Percentiles rank a stretch among this genome's conserved stretches.
Evolutionary conservation across 2,329 filamentous ascomycete genomes (phyloP).

Genomic region (Alternaria sp.): DNA sequence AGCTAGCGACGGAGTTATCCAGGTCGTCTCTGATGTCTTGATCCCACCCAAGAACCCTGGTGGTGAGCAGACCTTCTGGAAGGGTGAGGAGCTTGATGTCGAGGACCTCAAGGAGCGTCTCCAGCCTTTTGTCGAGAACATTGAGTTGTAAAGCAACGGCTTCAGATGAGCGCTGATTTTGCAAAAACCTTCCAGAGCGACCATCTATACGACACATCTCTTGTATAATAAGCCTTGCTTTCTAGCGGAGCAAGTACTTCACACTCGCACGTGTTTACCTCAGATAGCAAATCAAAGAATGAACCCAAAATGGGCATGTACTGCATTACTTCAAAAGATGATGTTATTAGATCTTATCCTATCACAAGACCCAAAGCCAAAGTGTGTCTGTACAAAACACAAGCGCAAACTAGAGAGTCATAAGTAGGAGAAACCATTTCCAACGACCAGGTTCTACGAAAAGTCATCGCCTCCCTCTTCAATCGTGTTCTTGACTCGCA

Average conservation of each 20-base stretch:
- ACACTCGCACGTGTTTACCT: conserved; percentile 6
- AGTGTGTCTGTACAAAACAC: conserved; percentile 8
- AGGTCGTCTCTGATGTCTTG: conserved; percentile 75
- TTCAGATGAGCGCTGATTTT: neutral
- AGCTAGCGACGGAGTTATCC: conserved; percentile 81
- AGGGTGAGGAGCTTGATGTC: conserved; percentile 63
- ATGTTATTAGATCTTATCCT: neutral
- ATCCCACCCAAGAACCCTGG: conserved; percentile 72
- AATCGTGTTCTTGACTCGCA: conserved; percentile 84
- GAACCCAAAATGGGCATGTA: neutral
- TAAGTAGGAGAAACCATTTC: neutral
- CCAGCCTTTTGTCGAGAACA: conserved; percentile 43
- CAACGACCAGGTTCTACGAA: conserved; percentile 55
- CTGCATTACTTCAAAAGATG: neutral
- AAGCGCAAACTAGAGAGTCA: neutral
- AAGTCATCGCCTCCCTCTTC: conserved; percentile 75
- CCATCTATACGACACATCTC: conserved; percentile 12
- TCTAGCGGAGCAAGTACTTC: neutral
- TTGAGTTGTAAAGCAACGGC: conserved; percentile 39
- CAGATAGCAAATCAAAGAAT: neutral
- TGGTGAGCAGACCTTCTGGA: conserved; percentile 48
- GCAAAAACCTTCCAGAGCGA: neutral
- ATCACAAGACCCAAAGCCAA: neutral
- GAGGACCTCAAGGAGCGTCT: conserved; percentile 68
- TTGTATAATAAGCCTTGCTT: conserved; percentile 8